Conservation (phyloP, 1,139 yeast genomes). For the Sporopachydermia cereana region DNA sequence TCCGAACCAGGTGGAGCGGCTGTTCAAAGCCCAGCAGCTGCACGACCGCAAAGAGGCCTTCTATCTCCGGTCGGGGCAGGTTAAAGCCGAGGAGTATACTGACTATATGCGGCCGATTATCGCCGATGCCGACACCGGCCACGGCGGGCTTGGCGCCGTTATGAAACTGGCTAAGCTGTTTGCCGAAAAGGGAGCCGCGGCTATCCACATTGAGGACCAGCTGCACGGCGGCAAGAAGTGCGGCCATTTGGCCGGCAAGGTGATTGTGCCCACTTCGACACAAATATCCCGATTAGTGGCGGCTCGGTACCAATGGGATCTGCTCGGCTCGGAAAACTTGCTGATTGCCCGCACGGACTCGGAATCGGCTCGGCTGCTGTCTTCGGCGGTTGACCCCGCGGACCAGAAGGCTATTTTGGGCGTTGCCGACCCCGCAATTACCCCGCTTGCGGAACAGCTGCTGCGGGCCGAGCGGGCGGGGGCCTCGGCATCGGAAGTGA, state of each 20-base stretch:
- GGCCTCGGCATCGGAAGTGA: conserved; percentile 24
- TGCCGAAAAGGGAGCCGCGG: conserved; percentile 58
- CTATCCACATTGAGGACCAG: conserved; percentile 53
- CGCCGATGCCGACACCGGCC: conserved; percentile 62
- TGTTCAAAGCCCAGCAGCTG: conserved; percentile 46
- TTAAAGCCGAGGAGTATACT: conserved; percentile 22
- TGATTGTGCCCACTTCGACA: conserved; percentile 48
- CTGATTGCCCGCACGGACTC: conserved; percentile 53
- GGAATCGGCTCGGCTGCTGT: conserved; percentile 42
- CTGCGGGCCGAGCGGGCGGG: conserved; percentile 33
- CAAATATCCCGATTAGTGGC: conserved; percentile 46
- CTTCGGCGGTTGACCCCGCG: conserved; percentile 42
- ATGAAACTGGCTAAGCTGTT: conserved; percentile 53
- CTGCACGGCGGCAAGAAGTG: conserved; percentile 56
- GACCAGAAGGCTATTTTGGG: conserved; percentile 48
- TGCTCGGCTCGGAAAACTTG: conserved; percentile 48
- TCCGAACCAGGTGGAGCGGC: conserved; percentile 50
- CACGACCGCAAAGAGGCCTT: conserved; percentile 35
- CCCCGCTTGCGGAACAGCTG: conserved; percentile 37
- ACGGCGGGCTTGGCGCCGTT: conserved; percentile 54
- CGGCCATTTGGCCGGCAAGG: conserved; percentile 54
- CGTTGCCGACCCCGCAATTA: conserved; percentile 27
- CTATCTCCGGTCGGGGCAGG: conserved; percentile 10
- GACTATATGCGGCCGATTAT: conserved; percentile 51
- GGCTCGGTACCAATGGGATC: conserved; percentile 53